phyloP scores from a whole-genome alignment of 2,329 filamentous ascomycete species.

The Colletotrichum liriopes region DNA sequence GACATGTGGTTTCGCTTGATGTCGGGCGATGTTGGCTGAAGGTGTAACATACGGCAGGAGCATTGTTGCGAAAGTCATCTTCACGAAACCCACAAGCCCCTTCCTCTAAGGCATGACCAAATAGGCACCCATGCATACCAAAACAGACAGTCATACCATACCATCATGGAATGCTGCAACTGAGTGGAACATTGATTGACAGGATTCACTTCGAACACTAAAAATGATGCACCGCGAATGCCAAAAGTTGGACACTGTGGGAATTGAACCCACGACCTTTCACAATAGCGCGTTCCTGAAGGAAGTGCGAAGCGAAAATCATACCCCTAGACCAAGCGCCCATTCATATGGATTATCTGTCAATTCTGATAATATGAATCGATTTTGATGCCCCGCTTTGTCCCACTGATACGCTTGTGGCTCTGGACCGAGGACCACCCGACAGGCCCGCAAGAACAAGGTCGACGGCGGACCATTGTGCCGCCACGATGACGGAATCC shows the following conservation, averaged over 20 bases:
- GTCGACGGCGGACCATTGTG: constrained; percentile 10
- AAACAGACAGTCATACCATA: neutral
- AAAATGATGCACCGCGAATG: neutral
- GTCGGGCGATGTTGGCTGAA: neutral
- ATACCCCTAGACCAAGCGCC: constrained; percentile 43
- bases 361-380: rapidly evolving
- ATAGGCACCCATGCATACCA: neutral
- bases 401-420: neutral
- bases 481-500: constrained; percentile 27
- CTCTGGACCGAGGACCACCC: constrained; percentile 1
- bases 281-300: neutral
- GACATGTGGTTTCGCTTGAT: neutral
- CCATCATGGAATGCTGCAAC: neutral
- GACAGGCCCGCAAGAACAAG: constrained; percentile 19
- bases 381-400: rapidly evolving
- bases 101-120: neutral
- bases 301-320: constrained; percentile 39
- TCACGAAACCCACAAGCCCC: neutral
- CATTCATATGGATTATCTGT: rapidly evolving
- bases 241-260: constrained; percentile 37
- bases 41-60: neutral
- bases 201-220: neutral
- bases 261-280: constrained; percentile 42
- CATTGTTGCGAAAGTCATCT: neutral
- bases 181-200: neutral